Evolutionary conservation across 805 yeast species (phyloP), one percentile per base, ranked within the genome.

Genomic region (Blastobotrys americana): DNA sequence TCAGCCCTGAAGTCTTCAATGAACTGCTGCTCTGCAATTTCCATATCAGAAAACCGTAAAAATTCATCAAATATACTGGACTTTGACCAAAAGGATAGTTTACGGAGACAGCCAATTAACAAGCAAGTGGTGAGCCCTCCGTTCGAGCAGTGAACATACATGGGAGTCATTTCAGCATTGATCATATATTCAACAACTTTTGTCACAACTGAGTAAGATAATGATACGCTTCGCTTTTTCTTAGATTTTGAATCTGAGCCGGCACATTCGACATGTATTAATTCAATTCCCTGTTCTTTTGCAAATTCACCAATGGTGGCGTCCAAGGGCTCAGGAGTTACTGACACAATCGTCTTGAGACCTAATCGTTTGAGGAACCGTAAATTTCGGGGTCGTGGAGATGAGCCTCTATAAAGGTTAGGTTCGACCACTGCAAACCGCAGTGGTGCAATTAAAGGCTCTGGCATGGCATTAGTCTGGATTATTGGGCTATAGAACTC

Each of bases 41-140:
- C 88, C 42, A 81, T 80, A 13, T 85, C 80, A 5, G 89, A 76
- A 60, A 77, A 89, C 45, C 80, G 77, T 35, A 83, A 73, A 56
- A 84, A 89, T 64, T 90, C 98, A 51, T 82, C 85, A 55, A 84
- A 78, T 10, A 90, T 88, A 0, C 96, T 81, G 2, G 87, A 85
- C 4, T 84, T 75, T 6, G 93, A 81, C 98, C 98, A 93, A 54
- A 82, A 78, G 20, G 86, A 83, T 16, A 84, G 65, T 53, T 84
- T 84, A 28, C 98, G 66, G 33, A 88, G 65, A 59, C 97, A 88
- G 3, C 96, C 97, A 19, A 90, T 74, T 1, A 86, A 78, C 38
- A 93, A 67, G 19, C 90, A 77, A 0, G 95, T 85, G 2, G 85
- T 82, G 51, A 86, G 88, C 6, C 95, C 88, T 0, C 97, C 97